Evolutionary conservation across 768 basidiomycete species (phyloP).

Genomic region (Dacryopinax primogenitus): DNA sequence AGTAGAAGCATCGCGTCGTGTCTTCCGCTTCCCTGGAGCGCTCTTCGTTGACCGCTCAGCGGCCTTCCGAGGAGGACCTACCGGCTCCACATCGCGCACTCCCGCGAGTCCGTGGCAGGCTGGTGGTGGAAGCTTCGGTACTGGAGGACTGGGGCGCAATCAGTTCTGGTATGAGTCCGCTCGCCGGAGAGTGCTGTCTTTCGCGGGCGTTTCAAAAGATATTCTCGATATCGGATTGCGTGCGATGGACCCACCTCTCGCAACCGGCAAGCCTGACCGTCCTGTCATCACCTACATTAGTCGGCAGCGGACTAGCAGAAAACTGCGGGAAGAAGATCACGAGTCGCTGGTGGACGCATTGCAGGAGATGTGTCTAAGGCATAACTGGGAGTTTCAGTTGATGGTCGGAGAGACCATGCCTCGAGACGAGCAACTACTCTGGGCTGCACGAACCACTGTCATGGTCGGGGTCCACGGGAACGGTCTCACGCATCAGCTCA

Average conservation of each 20-base stretch:
- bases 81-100: conserved; percentile 33
- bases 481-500: conserved; percentile 70
- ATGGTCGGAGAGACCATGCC: conserved; percentile 51
- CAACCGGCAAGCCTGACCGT: conserved; percentile 22
- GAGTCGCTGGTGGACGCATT: conserved; percentile 34
- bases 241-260: not conserved
- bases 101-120: not conserved
- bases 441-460: conserved; percentile 58
- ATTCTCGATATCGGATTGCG: conserved; percentile 19
- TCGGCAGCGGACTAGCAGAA: conserved; percentile 41
- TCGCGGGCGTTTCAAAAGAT: conserved; percentile 39
- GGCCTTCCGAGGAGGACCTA: conserved; percentile 50
- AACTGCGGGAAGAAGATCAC: conserved; percentile 37
- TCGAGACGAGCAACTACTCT: conserved; percentile 60
- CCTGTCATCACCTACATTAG: conserved; percentile 63
- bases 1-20: conserved; percentile 19
- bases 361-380: conserved; percentile 35
- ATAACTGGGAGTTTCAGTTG: conserved; percentile 48
- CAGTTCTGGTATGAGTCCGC: conserved; percentile 63
- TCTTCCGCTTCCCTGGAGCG: conserved; percentile 59
- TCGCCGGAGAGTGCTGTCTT: conserved; percentile 49
- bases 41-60: conserved; percentile 70
- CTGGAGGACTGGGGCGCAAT: not conserved
- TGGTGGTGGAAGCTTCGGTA: not conserved
- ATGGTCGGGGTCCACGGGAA: conserved; percentile 67